These are phyloP conservation scores for Nidula microcarpa DNA, from an alignment of 768 basidiomycete genomes.

Conservation along the genomic window DNA sequence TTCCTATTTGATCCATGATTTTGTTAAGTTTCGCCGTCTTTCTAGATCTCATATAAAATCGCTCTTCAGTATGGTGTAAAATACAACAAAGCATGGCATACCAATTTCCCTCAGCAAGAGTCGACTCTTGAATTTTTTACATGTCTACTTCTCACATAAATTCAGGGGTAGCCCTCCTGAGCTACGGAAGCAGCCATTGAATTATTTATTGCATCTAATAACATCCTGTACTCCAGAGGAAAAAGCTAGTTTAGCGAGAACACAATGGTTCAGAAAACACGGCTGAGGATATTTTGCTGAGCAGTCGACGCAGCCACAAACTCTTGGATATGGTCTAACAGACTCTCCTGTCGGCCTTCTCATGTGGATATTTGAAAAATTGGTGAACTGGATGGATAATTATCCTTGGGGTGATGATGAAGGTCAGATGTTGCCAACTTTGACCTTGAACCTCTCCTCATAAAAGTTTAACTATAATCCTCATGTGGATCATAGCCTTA, in stretches of 20 bases:
- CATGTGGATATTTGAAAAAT: conserved; percentile 46
- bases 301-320: conserved; percentile 31
- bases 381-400: conserved; percentile 41
- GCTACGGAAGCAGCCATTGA: not conserved
- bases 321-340: conserved; percentile 35
- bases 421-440: conserved; percentile 17
- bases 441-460: conserved; percentile 9
- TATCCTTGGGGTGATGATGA: conserved; percentile 59
- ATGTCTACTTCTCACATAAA: not conserved
- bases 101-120: not conserved
- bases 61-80: not conserved
- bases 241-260: not conserved
- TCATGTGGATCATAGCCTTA: too few species aligned
- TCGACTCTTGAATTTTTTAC: not conserved
- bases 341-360: conserved; percentile 43
- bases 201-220: not conserved
- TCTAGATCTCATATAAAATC: not conserved
- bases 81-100: not conserved
- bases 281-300: conserved; percentile 19
- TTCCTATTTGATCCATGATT: not conserved
- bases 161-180: not conserved
- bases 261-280: conserved; percentile 4
- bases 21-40: not conserved
- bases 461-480: conserved; percentile 25
- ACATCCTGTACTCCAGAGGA: not conserved